phyloP scores from a whole-genome alignment of 306 rosid genomes.

The Sicyos baderoa region DNA sequence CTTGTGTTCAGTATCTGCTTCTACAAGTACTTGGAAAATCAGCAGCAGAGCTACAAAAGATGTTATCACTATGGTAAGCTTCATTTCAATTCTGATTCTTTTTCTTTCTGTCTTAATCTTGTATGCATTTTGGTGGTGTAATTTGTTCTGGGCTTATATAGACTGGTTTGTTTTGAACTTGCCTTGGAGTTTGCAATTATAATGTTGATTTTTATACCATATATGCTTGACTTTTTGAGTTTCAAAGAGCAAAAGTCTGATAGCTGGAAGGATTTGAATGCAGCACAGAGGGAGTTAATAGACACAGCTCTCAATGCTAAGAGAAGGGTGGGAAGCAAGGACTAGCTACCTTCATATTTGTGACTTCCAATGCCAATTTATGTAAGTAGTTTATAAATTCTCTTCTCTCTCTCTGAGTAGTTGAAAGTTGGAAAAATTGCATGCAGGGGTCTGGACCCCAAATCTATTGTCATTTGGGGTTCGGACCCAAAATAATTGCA shows the following conservation, averaged over 20 bases:
- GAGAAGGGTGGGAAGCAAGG: constrained; percentile 5
- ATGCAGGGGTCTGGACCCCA: too few relatives aligned
- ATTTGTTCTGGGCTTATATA: background rate
- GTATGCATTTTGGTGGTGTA: background rate
- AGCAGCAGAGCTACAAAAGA: constrained; percentile 32
- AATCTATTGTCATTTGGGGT: too few relatives aligned
- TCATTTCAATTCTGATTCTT: constrained; percentile 37
- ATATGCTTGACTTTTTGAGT: constrained; percentile 5
- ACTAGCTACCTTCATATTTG: background rate
- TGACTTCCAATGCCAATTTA: constrained; percentile 15
- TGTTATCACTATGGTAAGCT: constrained; percentile 27
- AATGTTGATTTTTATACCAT: constrained; percentile 8
- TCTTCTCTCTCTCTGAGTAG: constrained; percentile 9
- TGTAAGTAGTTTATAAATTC: background rate
- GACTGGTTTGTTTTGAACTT: background rate
- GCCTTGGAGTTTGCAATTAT: constrained; percentile 8
- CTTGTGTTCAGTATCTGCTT: constrained; percentile 18
- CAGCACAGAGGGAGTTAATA: constrained; percentile 3
- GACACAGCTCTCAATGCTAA: background rate
- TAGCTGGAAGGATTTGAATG: background rate
- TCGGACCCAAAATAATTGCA: too few relatives aligned
- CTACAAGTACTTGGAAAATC: constrained; percentile 30
- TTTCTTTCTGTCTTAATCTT: background rate
- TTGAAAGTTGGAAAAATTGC: background rate
- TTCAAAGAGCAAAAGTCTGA: background rate